These are phyloP conservation scores for Eucalyptus guilfoylei DNA, from an alignment of 345 rosid species.

Conservation along the genomic window DNA sequence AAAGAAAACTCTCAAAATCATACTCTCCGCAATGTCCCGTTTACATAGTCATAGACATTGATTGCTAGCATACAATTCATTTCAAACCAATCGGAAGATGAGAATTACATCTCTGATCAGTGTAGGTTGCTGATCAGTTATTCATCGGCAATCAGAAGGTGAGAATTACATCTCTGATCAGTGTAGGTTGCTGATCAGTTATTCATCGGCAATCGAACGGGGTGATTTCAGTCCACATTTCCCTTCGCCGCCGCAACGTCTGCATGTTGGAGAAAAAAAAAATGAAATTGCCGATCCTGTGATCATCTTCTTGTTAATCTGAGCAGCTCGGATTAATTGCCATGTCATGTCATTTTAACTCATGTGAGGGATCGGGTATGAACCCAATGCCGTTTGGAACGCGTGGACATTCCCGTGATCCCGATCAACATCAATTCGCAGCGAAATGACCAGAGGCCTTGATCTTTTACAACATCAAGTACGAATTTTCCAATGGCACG, in stretches of 20 bases:
- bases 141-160: no score
- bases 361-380: background rate
- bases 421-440: no score
- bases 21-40: background rate
- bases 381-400: rapidly evolving
- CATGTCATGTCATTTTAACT: background rate
- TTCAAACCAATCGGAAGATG: background rate
- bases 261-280: background rate
- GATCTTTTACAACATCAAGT: background rate
- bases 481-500: rapidly evolving
- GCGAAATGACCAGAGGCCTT: background rate
- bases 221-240: background rate
- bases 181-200: background rate
- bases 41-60: background rate
- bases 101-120: background rate
- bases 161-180: background rate
- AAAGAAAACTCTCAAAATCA: background rate
- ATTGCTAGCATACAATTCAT: background rate
- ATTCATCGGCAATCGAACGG: background rate
- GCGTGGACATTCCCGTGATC: rapidly evolving
- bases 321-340: no score
- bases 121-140: background rate
- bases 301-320: background rate
- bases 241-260: background rate
- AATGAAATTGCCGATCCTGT: no score